Evolutionary conservation across 306 rosid species (phyloP), one percentile per base, ranked within the genome.

Genomic region (Abrus pulchellus): DNA sequence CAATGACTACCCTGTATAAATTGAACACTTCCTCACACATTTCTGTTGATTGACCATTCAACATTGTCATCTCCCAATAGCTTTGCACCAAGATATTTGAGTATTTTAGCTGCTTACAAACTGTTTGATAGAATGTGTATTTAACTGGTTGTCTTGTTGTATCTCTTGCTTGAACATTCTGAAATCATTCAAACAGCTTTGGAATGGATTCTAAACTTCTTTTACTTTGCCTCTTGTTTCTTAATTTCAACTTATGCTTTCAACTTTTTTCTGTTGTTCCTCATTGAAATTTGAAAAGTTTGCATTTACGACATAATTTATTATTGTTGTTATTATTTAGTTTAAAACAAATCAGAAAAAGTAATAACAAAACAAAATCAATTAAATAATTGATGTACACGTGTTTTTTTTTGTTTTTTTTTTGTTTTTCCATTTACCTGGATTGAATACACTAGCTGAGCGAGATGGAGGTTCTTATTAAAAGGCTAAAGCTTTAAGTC

Each of bases 91-190:
- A 63, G 9, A 65, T 43, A 7, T 57, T 55, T 41, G 41, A 44
- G 57, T 43, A 7, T 5, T 14, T 45, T 47, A n/a, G 79, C 8
- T 30, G 64, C 69, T 29, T 69, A 59, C 59, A 44, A 74, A 33
- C 69, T 74, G 79, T 74, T 74, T 60, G 79, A 44, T 74, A 12
- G 34, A 74, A 74, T 60, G 77, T 27, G 50, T 72, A 52, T 53
- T 50, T 52, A 36, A 9, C 43, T 53, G 11, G 34, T 61, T 61
- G 44, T 61, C 20, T 32, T 33, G 20, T 11, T 33, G 50, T 14
- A 12, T 64, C 2, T 8, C 30, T n/a, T 63, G 32, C 72, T 66
- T 66, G 3, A 14, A 8, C 50, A 20, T 66, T 66, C 13, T 40
- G 33, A 3, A 41, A 40, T 65, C 33, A 14, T 41, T 41, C 71